A percentile compares a stretch with the other conserved stretches of the same genome.
phyloP scores from a whole-genome alignment of 2,329 filamentous ascomycete genomes.

The Fusarium coffeatum region DNA sequence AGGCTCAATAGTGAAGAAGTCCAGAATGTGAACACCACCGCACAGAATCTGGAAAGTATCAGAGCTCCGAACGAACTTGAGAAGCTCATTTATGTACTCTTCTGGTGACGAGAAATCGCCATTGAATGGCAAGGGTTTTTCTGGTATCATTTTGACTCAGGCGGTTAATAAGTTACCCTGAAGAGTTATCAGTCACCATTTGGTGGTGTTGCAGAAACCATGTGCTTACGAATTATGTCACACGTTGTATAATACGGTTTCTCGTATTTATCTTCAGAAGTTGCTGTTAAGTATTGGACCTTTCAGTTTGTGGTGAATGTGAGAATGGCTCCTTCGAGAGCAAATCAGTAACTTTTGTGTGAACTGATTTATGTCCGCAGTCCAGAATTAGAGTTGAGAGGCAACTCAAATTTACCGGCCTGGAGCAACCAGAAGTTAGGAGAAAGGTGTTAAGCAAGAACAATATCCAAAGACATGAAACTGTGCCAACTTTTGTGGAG shows the following conservation, averaged over 20 bases:
- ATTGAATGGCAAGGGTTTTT: conserved; percentile 73
- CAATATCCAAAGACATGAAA: not conserved
- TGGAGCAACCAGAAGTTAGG: not conserved
- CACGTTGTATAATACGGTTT: not conserved
- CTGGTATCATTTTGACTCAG: conserved; percentile 59
- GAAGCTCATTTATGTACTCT: conserved; percentile 80
- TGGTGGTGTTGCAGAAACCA: not conserved
- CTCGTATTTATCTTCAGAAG: not conserved
- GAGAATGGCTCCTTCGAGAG: not conserved
- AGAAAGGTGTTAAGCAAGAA: too few relatives aligned
- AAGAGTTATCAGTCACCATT: conserved; percentile 13
- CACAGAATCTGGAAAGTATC: conserved; percentile 88
- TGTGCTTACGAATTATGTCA: conserved; percentile 3
- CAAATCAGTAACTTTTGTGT: not conserved
- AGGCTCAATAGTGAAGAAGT: conserved; percentile 90
- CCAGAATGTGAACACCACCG: conserved; percentile 95
- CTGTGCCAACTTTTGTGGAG: conserved; percentile 3
- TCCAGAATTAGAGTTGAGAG: not conserved
- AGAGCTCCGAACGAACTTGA: conserved; percentile 79
- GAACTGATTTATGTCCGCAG: not conserved
- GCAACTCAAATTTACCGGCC: not conserved
- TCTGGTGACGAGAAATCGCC: conserved; percentile 77
- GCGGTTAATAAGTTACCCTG: conserved; percentile 34
- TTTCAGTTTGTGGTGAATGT: not conserved
- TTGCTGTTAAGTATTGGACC: too few relatives aligned